These are phyloP conservation scores for Hypseocharis bilobata DNA, from an alignment of 441 rosid species.

Conservation along the genomic window DNA sequence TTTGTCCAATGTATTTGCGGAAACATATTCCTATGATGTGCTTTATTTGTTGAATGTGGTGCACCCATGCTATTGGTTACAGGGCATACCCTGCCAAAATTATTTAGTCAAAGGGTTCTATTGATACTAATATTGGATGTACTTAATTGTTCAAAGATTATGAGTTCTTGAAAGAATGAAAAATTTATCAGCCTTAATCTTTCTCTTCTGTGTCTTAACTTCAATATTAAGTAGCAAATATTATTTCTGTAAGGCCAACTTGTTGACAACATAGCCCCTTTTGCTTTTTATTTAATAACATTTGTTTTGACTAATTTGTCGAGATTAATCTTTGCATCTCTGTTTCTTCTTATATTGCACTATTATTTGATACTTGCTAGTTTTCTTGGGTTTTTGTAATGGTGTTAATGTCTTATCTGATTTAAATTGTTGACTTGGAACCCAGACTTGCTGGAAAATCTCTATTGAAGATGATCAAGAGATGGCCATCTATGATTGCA, in stretches of 20 bases:
- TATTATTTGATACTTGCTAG: not conserved
- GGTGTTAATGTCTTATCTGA: conserved; percentile 11
- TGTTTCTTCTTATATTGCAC: not conserved
- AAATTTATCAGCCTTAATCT: not conserved
- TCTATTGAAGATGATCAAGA: conserved; percentile 81
- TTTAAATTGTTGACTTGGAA: conserved; percentile 30
- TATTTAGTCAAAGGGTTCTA: not conserved
- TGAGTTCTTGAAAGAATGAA: too few species aligned
- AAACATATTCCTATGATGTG: not conserved
- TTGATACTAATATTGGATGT: not conserved
- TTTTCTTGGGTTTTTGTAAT: not conserved
- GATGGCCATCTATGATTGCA: conserved; percentile 89
- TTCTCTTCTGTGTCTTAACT: not conserved
- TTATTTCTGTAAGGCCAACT: not conserved
- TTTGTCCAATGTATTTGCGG: not conserved
- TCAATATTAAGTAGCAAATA: not conserved
- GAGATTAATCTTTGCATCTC: not conserved
- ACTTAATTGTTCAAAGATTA: conserved; percentile 2
- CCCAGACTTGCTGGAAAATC: conserved; percentile 92
- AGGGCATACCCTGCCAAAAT: not conserved
- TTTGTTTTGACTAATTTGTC: not conserved
- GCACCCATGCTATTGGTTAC: not conserved
- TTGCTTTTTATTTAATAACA: not conserved
- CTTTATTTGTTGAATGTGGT: not conserved
- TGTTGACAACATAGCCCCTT: not conserved